phyloP scores from a whole-genome alignment of 192 early-diverging fungal genomes.

The Backusella psychrophila region DNA sequence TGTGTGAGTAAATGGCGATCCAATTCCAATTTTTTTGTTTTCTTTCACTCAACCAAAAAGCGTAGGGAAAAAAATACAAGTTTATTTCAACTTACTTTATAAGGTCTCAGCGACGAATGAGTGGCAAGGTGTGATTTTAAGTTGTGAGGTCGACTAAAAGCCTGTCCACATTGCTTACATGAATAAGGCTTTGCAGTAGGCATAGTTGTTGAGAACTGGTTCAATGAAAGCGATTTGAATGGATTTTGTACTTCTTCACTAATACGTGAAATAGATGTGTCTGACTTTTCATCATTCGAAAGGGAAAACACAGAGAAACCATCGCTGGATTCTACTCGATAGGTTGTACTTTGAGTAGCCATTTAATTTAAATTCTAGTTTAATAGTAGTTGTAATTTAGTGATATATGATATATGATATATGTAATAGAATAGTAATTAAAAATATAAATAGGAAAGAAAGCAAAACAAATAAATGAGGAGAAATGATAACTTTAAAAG shows the following conservation, averaged over 20 bases:
- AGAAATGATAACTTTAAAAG: background rate
- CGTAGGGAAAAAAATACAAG: background rate
- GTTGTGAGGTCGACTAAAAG: conserved; percentile 28
- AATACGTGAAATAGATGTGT: background rate
- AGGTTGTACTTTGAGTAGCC: background rate
- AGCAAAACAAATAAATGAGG: background rate
- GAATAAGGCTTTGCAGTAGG: conserved; percentile 7
- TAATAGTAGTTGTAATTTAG: background rate
- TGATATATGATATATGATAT: background rate
- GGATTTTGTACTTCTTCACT: background rate
- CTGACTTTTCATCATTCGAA: background rate
- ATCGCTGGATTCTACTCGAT: background rate
- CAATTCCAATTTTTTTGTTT: background rate
- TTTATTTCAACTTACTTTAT: conserved; percentile 17
- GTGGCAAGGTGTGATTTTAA: conserved; percentile 33
- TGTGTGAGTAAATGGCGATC: background rate
- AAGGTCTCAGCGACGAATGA: conserved; percentile 23
- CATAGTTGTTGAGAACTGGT: background rate
- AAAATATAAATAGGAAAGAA: background rate
- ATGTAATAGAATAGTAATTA: background rate
- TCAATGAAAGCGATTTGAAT: background rate
- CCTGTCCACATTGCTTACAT: conserved; percentile 24
- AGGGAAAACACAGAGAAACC: background rate
- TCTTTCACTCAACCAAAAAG: background rate
- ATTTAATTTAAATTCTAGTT: background rate